Conservation (phyloP, 2,329 filamentous ascomycete genomes). For the Ambrosiella cleistominuta region DNA sequence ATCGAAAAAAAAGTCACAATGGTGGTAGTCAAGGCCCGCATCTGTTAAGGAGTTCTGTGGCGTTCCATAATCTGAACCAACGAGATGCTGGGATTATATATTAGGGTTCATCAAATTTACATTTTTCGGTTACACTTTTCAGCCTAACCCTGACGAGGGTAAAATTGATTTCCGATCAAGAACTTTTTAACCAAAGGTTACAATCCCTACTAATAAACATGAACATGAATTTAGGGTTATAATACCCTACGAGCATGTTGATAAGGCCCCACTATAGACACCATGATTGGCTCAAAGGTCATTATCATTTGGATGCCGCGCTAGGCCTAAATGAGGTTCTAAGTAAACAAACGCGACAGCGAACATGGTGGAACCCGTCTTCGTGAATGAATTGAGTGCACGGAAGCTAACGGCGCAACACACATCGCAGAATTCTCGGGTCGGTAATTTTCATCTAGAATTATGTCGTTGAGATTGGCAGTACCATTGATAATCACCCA, state of each 20-base stretch:
- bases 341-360: conserved; percentile 24
- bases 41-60: too few species aligned
- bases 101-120: too few species aligned
- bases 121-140: too few species aligned
- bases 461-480: neutral
- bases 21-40: too few species aligned
- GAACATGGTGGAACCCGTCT: neutral
- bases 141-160: too few species aligned
- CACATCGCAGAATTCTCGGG: neutral
- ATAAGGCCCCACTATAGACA: neutral
- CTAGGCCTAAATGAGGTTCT: conserved; percentile 21
- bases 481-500: too few species aligned
- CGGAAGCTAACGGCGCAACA: neutral
- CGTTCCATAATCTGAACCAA: too few species aligned
- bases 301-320: conserved; percentile 1
- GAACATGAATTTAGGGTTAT: neutral
- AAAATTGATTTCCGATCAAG: too few species aligned
- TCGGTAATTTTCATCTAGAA: neutral
- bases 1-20: too few species aligned
- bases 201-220: neutral
- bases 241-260: neutral
- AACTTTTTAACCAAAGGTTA: neutral
- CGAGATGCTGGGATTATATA: too few species aligned
- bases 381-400: neutral
- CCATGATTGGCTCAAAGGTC: conserved; percentile 3